Conservation (phyloP, 768 basidiomycete species). For the Nidularia sp. region DNA sequence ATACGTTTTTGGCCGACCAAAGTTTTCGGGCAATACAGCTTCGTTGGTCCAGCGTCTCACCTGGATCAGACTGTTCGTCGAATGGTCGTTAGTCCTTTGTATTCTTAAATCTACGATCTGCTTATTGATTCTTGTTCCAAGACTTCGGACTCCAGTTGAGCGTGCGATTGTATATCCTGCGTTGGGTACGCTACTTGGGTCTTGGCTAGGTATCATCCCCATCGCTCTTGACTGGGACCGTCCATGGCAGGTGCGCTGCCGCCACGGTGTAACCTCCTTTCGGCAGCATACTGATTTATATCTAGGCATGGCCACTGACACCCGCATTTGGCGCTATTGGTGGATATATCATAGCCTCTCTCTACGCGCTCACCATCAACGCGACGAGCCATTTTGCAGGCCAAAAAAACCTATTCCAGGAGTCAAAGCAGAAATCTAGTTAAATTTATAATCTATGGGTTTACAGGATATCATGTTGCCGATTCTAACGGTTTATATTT, state of each 20-base stretch:
- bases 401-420: conserved; percentile 17
- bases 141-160: conserved; percentile 65
- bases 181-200: conserved; percentile 66
- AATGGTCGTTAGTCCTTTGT: conserved; percentile 61
- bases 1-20: conserved; percentile 65
- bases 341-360: conserved; percentile 62
- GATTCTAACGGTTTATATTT: background rate
- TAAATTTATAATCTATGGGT: background rate
- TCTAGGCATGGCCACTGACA: conserved; percentile 79
- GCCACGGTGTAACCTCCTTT: background rate
- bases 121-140: conserved; percentile 17
- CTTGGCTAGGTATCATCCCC: conserved; percentile 80
- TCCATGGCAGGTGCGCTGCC: conserved; percentile 83
- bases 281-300: conserved; percentile 5
- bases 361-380: conserved; percentile 48
- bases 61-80: conserved; percentile 80
- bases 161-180: conserved; percentile 77
- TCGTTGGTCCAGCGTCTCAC: conserved; percentile 55
- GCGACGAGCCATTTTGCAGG: conserved; percentile 30
- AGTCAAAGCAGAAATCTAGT: background rate
- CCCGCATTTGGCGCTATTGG: conserved; percentile 67
- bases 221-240: conserved; percentile 96
- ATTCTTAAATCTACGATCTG: conserved; percentile 3
- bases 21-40: conserved; percentile 31
- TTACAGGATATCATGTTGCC: background rate